These are phyloP conservation scores for Ilyonectria destructans DNA, from an alignment of 2,329 filamentous ascomycete genomes.

Conservation along the genomic window DNA sequence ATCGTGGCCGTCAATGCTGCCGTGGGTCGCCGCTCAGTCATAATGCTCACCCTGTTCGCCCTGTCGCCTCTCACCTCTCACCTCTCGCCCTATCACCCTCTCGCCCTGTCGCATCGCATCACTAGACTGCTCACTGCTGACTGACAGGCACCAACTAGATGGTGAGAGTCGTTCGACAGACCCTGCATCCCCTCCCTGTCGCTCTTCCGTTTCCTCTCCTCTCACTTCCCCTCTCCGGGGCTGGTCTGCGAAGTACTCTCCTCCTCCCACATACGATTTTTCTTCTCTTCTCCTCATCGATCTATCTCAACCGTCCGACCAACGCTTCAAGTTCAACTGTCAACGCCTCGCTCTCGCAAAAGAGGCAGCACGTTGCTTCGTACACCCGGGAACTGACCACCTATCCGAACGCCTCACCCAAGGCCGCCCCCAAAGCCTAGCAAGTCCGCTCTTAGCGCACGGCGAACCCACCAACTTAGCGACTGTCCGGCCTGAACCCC, in stretches of 20 bases:
- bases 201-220: slow-evolving; percentile 16
- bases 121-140: not conserved
- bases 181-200: slow-evolving; percentile 22
- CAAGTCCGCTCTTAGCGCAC: slow-evolving; percentile 31
- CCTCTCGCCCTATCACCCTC: not conserved
- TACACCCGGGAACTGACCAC: not conserved
- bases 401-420: not conserved
- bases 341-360: not conserved
- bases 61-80: not conserved
- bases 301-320: not conserved
- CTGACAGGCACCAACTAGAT: slow-evolving; percentile 19
- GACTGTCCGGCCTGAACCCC: slow-evolving; percentile 28
- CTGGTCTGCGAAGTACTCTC: not conserved
- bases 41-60: too few species aligned
- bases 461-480: slow-evolving; percentile 32
- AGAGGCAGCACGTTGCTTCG: slow-evolving; percentile 8
- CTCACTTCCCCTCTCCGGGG: slow-evolving; percentile 12
- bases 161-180: slow-evolving; percentile 33
- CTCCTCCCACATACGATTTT: not conserved
- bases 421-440: not conserved
- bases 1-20: too few species aligned
- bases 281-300: not conserved
- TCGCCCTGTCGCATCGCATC: not conserved
- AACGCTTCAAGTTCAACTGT: not conserved
- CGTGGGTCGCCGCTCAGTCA: too few species aligned